Conservation (phyloP, 495 filamentous ascomycete genomes). For the Podospora anserina region DNA sequence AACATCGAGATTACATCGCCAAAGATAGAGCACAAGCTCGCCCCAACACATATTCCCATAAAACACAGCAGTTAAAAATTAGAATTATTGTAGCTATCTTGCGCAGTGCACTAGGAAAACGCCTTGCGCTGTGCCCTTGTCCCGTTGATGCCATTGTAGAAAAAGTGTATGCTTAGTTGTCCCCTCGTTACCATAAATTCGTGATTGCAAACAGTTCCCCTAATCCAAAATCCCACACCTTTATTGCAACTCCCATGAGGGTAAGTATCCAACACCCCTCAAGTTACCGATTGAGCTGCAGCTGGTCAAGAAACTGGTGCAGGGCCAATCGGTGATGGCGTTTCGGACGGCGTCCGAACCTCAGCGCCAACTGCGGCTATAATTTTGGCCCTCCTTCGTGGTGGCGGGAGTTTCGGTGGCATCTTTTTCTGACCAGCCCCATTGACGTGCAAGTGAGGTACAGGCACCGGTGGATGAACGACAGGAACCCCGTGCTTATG, state of each 20-base stretch:
- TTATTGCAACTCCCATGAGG: not conserved
- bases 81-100: slow-evolving; percentile 2
- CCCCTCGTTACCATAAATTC: slow-evolving; percentile 12
- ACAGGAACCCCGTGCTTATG: slow-evolving; percentile 48
- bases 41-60: not conserved
- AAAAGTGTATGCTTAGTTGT: not conserved
- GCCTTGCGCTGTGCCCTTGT: not conserved
- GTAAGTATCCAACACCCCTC: not conserved
- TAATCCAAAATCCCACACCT: not conserved
- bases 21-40: not conserved
- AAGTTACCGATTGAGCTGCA: not conserved
- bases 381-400: slow-evolving; percentile 46
- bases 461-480: slow-evolving; percentile 25
- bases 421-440: slow-evolving; percentile 42
- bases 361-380: slow-evolving; percentile 24
- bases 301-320: slow-evolving; percentile 15
- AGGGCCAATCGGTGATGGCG: slow-evolving; percentile 1
- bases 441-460: slow-evolving; percentile 29
- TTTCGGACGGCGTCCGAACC: slow-evolving; percentile 10
- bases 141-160: slow-evolving; percentile 4
- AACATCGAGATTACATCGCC: not conserved
- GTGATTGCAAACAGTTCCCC: not conserved
- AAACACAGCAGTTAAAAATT: not conserved
- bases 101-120: not conserved
- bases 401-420: slow-evolving; percentile 55